Conservation (phyloP, 2,329 filamentous ascomycete species). For the Leptographium lundbergii region DNA sequence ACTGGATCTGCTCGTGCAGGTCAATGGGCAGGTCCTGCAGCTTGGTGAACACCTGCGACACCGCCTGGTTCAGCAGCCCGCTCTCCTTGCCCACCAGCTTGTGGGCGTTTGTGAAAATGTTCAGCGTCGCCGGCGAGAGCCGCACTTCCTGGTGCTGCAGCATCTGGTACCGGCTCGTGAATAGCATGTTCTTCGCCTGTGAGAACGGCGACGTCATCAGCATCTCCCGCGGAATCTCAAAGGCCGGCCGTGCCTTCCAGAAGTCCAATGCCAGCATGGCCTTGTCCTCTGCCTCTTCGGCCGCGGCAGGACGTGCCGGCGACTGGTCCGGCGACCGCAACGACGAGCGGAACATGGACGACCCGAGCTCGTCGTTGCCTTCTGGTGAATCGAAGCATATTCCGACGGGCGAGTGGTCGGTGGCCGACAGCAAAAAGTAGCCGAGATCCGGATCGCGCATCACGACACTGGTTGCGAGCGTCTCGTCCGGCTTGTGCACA, state of each 20-base stretch:
- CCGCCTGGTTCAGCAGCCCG: slow-evolving; percentile 52
- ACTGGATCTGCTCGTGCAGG: slow-evolving; percentile 52
- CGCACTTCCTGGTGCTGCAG: slow-evolving; percentile 54
- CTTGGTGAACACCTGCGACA: slow-evolving; percentile 59
- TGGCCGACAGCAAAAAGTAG: slow-evolving; percentile 49
- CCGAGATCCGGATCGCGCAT: slow-evolving; percentile 50
- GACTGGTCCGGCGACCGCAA: slow-evolving; percentile 27
- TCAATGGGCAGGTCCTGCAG: slow-evolving; percentile 57
- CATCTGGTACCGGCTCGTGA: slow-evolving; percentile 45
- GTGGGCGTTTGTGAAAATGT: slow-evolving; percentile 61
- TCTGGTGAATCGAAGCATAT: slow-evolving; percentile 49
- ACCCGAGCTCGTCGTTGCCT: slow-evolving; percentile 24
- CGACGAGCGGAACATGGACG: slow-evolving; percentile 16
- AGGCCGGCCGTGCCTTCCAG: slow-evolving; percentile 34
- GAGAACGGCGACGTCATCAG: slow-evolving; percentile 26
- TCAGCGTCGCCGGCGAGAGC: slow-evolving; percentile 57
- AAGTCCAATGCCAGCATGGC: slow-evolving; percentile 32
- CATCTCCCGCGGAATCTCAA: slow-evolving; percentile 13
- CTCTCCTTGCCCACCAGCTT: slow-evolving; percentile 59
- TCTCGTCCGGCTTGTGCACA: slow-evolving; percentile 34
- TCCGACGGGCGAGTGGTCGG: slow-evolving; percentile 42
- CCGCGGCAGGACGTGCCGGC: slow-evolving; percentile 17
- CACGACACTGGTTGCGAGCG: slow-evolving; percentile 39
- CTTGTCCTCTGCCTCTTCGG: slow-evolving; percentile 22
- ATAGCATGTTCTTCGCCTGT: slow-evolving; percentile 29